A percentile compares a stretch with the other conserved stretches of the same genome.
These are phyloP conservation scores for Acrasis kona DNA, from an alignment of 78 protist genomes.

Conservation along the genomic window DNA sequence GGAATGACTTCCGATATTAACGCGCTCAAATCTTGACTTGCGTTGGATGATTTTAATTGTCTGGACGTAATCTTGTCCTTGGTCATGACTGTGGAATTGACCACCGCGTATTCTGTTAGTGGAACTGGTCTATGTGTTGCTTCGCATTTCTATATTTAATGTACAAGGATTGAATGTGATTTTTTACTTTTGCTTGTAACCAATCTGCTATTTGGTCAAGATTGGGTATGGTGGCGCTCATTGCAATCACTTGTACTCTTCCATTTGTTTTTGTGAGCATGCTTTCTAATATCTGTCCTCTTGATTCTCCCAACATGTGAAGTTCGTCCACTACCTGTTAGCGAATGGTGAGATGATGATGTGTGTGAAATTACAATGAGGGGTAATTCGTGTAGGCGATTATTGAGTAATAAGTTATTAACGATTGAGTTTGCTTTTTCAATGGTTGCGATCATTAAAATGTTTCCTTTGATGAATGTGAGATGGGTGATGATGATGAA, in stretches of 20 bases:
- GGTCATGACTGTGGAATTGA: neutral
- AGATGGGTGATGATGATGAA: too few relatives aligned
- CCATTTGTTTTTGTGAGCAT: constrained; percentile 11
- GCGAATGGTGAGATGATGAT: too few relatives aligned
- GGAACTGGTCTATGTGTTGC: constrained; percentile 31
- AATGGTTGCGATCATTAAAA: constrained; percentile 54
- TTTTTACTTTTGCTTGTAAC: constrained; percentile 19
- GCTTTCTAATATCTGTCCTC: constrained; percentile 55
- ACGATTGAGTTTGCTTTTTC: constrained; percentile 77
- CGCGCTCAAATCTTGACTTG: neutral
- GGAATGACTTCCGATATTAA: neutral
- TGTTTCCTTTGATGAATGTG: constrained; percentile 23
- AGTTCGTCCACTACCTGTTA: too few relatives aligned
- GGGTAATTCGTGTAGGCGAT: constrained; percentile 48
- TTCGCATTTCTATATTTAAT: neutral
- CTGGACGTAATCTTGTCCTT: too few relatives aligned
- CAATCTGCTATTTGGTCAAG: constrained; percentile 8
- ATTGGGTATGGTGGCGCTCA: constrained; percentile 54
- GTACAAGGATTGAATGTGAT: neutral
- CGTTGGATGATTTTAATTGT: neutral
- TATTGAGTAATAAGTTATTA: constrained; percentile 43
- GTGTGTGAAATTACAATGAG: constrained; percentile 51
- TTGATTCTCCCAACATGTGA: constrained; percentile 33
- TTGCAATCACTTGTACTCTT: constrained; percentile 53
- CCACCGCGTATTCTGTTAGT: constrained; percentile 6